Evolutionary conservation across 805 yeast genomes (phyloP).

Genomic region (Nakazawaea peltata): DNA sequence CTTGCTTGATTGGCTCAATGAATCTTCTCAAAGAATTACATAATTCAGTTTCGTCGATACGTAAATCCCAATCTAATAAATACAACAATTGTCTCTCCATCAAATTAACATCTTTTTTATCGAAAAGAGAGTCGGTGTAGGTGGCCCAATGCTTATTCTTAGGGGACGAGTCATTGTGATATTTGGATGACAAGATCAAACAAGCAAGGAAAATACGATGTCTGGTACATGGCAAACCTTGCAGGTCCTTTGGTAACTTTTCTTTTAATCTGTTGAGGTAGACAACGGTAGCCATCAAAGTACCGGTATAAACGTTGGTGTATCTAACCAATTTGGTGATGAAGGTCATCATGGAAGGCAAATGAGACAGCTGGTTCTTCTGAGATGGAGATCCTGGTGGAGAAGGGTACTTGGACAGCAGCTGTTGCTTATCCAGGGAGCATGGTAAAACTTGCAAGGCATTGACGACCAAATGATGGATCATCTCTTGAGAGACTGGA

Average conservation of each 20-base stretch:
- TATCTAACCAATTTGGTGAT: conserved; percentile 63
- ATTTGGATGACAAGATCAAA: conserved; percentile 63
- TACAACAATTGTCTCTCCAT: conserved; percentile 74
- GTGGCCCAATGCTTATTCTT: conserved; percentile 74
- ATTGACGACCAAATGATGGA: conserved; percentile 56
- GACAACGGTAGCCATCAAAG: conserved; percentile 64
- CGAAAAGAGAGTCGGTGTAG: conserved; percentile 68
- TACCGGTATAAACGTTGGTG: conserved; percentile 76
- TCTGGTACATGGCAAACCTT: conserved; percentile 72
- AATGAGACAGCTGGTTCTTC: conserved; percentile 24
- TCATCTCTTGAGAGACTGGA: conserved; percentile 70
- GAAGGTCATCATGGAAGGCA: conserved; percentile 70
- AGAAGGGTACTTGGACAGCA: conserved; percentile 15
- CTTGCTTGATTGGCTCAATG: conserved; percentile 42
- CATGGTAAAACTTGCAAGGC: conserved; percentile 65
- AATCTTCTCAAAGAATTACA: conserved; percentile 31
- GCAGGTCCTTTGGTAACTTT: conserved; percentile 62
- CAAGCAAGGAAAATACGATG: conserved; percentile 74
- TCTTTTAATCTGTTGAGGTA: conserved; percentile 54
- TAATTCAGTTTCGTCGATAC: conserved; percentile 37
- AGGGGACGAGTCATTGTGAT: conserved; percentile 72
- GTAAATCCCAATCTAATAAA: conserved; percentile 64
- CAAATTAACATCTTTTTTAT: conserved; percentile 59
- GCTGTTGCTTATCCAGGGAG: conserved; percentile 28
- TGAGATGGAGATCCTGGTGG: conserved; percentile 13